Base-by-base conservation (phyloP, 1,284 basidiomycete genomes). In the Austropuccinia psidii region DNA sequence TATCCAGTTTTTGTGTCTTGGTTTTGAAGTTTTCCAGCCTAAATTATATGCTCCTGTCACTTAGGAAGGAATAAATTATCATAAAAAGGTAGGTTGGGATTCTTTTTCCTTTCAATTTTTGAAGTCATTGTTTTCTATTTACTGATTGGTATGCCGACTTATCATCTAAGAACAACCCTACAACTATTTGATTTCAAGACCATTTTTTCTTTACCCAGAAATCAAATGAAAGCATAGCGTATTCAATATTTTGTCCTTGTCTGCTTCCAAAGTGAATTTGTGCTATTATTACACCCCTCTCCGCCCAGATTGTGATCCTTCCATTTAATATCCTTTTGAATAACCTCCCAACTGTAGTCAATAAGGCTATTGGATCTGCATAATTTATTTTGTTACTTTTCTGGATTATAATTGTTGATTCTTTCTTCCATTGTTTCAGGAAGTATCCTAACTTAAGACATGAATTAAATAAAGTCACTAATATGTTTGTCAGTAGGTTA, bases 61-160 rank as follows among this genome's bases (percentile, higher is more conserved):
- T 21, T 0, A 66, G 49, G n/a, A 54, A 54, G 1, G 19, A 17
- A 21, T 17, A 24, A 8, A 68, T 41, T 19, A 54, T 49, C 19
- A 19, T 13, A 7, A 41, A 29, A 43, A 68, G 35, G 52, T 66
- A 50, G 21, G 35, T 15, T 11, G 61, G 61, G 37, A 17, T 24
- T 9, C n/a, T 19, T 21, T 45, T 43, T 11, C 41, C 19, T 9
- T 39, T 24, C 29, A 68, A 21, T 21, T 33, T 13, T 19, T 27
- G 9, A 29, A 24, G 19, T 7, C 55, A 39, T 43, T 52, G 9
- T 17, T 55, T 21, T 17, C 17, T 68, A 11, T 55, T 31, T 9
- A 68, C 66, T 55, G 66, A 55, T 19, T 50, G 66, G 39, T 43
- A 57, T 8, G 52, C 54, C 7, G 52, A 55, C 29, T 68, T 68